These are phyloP conservation scores for Spinacia oleracea DNA, from an alignment of 179 eudicot species.

Conservation along the genomic window DNA sequence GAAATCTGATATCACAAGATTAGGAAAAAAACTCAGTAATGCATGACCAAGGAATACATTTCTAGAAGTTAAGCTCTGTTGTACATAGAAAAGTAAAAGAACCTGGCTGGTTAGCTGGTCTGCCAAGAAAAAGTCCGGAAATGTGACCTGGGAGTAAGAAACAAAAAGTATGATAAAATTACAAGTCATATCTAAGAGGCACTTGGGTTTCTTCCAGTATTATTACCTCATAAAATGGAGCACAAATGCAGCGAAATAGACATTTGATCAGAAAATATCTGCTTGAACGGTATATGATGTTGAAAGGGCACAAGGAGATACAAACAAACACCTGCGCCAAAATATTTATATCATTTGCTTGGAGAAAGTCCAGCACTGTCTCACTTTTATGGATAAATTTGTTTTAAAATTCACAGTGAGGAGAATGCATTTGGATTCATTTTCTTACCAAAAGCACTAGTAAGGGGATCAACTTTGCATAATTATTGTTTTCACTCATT, in stretches of 20 bases:
- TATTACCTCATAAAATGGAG: conserved; percentile 68
- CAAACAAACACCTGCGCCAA: conserved; percentile 45
- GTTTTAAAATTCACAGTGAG: not conserved
- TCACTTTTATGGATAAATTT: not conserved
- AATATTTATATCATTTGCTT: conserved; percentile 15
- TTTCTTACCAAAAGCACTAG: conserved; percentile 44
- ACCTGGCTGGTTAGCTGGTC: conserved; percentile 83
- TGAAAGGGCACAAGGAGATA: conserved; percentile 58
- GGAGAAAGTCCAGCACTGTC: not conserved
- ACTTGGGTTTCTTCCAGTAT: not conserved
- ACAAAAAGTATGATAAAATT: not conserved
- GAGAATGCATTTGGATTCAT: not conserved
- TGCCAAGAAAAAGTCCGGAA: conserved; percentile 69
- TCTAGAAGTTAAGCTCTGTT: not conserved
- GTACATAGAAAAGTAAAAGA: not conserved
- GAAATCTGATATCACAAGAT: conserved; percentile 41
- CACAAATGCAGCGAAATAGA: conserved; percentile 50
- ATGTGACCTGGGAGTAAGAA: conserved; percentile 50
- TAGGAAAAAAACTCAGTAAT: conserved; percentile 10
- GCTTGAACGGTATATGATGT: conserved; percentile 62
- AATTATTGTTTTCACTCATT: conserved; percentile 25
- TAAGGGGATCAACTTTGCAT: conserved; percentile 61
- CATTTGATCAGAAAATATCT: conserved; percentile 48
- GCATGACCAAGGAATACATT: not conserved
- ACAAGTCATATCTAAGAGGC: not conserved